Evolutionary conservation across 2,329 filamentous ascomycete genomes (phyloP), one percentile per base, ranked within the genome.

Genomic region (Ceratocystis papillata): DNA sequence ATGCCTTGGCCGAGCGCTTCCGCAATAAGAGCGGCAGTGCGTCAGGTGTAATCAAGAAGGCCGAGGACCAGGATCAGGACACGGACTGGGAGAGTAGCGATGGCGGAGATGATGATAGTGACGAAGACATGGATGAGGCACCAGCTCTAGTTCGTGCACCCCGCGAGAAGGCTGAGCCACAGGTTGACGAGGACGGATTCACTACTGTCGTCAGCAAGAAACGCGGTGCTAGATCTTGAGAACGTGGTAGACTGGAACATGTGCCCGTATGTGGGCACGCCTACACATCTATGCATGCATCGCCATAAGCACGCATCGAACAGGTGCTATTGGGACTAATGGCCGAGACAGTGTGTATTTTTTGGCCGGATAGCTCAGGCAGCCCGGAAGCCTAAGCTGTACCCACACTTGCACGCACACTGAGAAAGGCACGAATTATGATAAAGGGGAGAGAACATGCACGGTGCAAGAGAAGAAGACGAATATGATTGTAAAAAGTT

Each of bases 151-250:
- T 85, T 50, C 73, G 79, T 48, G 78, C 73, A 59, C 77, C 79
- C 15, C 85, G 80, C 73, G 84, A 89, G 74, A 89, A 85, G 76
- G 75, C 79, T 17, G 81, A 83, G 72, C 87, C 88, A 0, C 84
- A 90, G 74, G 79, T 92, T 59, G 89, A 93, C 74, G 88, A 91
- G 70, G 89, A 93, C 72, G 89, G 89, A 3, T 93, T 93, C 74
- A 89, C 85, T 17, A 89, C 82, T 75, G 88, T 91, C 70, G 82
- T 85, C 65, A 81, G 83, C 71, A 88, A 85, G 78, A 88, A 84
- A 80, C 62, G 53, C 6, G 48, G 62, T 46, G 53, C 45, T 41
- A 55, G 53, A 63, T 50, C 61, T 33, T 33, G 25, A 63, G 44
- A n/a, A 48, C 17, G 28, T 15, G 45, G 30, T 15, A 30, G 8